Percentiles rank a stretch among this genome's conserved stretches.
Conservation (phyloP, 75 land plant genomes). For the Chamaecyparis obtusa region DNA sequence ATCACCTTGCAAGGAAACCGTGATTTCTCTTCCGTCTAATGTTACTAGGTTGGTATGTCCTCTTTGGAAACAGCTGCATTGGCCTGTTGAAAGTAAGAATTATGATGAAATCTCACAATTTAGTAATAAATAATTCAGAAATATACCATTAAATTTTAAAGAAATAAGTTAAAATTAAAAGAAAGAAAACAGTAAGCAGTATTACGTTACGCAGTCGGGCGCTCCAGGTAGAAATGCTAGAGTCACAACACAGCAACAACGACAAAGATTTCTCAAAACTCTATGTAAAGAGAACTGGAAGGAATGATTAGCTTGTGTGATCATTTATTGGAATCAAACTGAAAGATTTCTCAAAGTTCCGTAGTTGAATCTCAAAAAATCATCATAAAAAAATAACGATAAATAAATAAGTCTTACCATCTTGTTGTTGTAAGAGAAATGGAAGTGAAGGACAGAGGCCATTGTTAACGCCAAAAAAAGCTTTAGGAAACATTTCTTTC, state of each 20-base stretch:
- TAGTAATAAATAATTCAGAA: background rate
- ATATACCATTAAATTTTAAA: background rate
- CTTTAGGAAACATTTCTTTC: background rate
- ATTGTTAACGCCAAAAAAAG: background rate
- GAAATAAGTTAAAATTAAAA: background rate
- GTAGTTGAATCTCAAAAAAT: too few relatives aligned
- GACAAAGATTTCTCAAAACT: background rate
- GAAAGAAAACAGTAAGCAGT: background rate
- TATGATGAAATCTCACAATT: background rate
- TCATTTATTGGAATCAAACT: too few relatives aligned
- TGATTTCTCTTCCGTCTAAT: slow-evolving; percentile 75
- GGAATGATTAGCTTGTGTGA: background rate
- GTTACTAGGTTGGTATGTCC: slow-evolving; percentile 83
- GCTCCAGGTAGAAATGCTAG: slow-evolving; percentile 9
- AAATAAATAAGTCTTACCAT: background rate
- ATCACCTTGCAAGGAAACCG: slow-evolving; percentile 81
- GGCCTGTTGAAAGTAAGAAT: slow-evolving; percentile 30
- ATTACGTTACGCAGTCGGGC: background rate
- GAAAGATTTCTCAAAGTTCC: too few relatives aligned
- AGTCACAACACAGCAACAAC: background rate
- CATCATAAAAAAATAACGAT: background rate
- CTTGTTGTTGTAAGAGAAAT: slow-evolving; percentile 2
- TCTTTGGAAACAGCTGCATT: slow-evolving; percentile 59
- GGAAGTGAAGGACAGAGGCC: background rate
- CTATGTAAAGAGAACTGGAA: background rate